These are phyloP conservation scores for Adansonia digitata DNA, from an alignment of 345 rosid species.

Conservation along the genomic window DNA sequence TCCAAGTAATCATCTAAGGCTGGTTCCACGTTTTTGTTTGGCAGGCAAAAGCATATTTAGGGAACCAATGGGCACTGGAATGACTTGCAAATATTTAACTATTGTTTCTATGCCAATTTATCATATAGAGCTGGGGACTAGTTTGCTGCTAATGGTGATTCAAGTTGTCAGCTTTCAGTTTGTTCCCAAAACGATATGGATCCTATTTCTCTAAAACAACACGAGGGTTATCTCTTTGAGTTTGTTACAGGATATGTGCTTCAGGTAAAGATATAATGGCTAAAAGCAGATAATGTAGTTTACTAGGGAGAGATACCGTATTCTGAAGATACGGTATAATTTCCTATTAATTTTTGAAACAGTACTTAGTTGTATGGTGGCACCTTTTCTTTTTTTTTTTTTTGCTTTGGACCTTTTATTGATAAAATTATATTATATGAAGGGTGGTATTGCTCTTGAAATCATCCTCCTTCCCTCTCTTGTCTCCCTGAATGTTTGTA, in stretches of 20 bases:
- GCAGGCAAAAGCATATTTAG: conserved; percentile 38
- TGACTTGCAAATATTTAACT: background rate
- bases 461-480: background rate
- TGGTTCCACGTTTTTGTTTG: conserved; percentile 16
- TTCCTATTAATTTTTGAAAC: background rate
- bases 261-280: background rate
- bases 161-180: background rate
- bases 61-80: background rate
- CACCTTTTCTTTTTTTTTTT: too few relatives aligned
- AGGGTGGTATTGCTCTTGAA: too few relatives aligned
- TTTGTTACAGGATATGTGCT: background rate
- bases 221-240: background rate
- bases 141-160: background rate
- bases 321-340: background rate
- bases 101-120: background rate
- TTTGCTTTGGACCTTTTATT: background rate
- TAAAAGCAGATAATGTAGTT: background rate
- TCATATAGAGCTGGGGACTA: background rate
- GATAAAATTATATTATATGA: too few relatives aligned
- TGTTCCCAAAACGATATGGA: background rate
- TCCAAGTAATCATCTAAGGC: conserved; percentile 11
- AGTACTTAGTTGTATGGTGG: background rate
- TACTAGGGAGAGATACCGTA: background rate
- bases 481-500: background rate
- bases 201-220: background rate